phyloP scores from a whole-genome alignment of 2,329 filamentous ascomycete species.

The Colletotrichum endophyticum region DNA sequence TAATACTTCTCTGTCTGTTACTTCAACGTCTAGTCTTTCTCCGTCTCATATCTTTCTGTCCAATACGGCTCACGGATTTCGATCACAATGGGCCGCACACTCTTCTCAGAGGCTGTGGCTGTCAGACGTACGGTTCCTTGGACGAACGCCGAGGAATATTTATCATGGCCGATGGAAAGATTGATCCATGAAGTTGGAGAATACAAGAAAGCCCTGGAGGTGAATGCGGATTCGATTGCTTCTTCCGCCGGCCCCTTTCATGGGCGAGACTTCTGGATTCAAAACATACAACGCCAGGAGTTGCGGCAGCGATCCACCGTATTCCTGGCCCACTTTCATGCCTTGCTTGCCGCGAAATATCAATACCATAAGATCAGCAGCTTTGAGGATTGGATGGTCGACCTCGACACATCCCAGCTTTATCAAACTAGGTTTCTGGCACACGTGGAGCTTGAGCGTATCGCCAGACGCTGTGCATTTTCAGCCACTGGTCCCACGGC shows the following conservation, averaged over 20 bases:
- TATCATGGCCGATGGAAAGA: accelerated
- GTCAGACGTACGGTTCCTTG: background rate
- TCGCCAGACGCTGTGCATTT: background rate
- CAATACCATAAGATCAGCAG: background rate
- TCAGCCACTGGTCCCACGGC: background rate
- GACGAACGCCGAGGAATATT: background rate
- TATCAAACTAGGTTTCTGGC: background rate
- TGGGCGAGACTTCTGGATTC: background rate
- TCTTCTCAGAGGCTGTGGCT: background rate
- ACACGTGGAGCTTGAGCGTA: background rate
- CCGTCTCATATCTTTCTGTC: background rate
- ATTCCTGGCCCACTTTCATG: background rate
- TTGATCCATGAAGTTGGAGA: accelerated
- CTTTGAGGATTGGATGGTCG: background rate
- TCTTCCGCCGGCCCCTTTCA: background rate
- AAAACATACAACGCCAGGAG: background rate
- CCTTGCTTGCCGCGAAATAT: background rate
- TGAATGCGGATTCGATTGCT: background rate
- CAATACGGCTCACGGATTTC: background rate
- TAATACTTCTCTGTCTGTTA: background rate
- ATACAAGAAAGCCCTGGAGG: background rate
- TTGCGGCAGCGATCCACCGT: background rate
- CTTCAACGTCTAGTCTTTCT: background rate
- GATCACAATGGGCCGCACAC: background rate
- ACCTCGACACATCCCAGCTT: background rate